Percentiles rank a stretch among this genome's conserved stretches.
These are phyloP conservation scores for Cladophialophora psammophila DNA, from an alignment of 2,329 filamentous ascomycete species.

Conservation along the genomic window DNA sequence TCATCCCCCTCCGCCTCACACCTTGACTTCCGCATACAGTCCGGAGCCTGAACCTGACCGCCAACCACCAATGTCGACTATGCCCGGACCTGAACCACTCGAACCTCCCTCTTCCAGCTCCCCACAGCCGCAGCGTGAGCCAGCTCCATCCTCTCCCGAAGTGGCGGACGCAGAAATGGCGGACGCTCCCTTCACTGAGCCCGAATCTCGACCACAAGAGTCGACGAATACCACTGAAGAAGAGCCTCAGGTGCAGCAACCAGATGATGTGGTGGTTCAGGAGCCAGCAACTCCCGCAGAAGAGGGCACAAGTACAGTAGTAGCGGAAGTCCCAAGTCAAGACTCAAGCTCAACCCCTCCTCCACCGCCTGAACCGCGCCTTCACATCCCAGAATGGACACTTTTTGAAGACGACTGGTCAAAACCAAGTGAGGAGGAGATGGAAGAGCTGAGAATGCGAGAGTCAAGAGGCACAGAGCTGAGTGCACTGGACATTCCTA, in stretches of 20 bases:
- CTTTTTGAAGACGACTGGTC: conserved; percentile 64
- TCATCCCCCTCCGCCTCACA: conserved; percentile 35
- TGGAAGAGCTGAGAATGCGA: conserved; percentile 66
- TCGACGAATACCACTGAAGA: conserved; percentile 13
- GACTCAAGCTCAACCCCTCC: conserved; percentile 13
- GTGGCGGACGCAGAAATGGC: conserved; percentile 30
- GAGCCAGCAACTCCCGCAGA: background rate
- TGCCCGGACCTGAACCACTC: conserved; percentile 16
- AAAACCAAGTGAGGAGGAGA: conserved; percentile 63
- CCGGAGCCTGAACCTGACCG: conserved; percentile 16
- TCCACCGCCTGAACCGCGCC: conserved; percentile 10
- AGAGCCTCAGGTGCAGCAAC: conserved; percentile 6
- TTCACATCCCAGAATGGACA: conserved; percentile 55
- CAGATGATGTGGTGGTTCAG: background rate
- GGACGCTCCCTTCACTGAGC: conserved; percentile 17
- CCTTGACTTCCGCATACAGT: conserved; percentile 26
- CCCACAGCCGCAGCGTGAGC: conserved; percentile 10
- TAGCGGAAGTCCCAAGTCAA: conserved; percentile 7
- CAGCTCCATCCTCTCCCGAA: conserved; percentile 17
- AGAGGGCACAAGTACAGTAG: background rate
- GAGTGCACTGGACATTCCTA: conserved; percentile 63
- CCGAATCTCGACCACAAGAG: conserved; percentile 10
- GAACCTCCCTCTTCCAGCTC: conserved; percentile 8
- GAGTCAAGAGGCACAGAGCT: conserved; percentile 57
- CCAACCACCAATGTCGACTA: background rate